phyloP scores from a whole-genome alignment of 495 filamentous ascomycete genomes.

The Aspergillus avenaceus region DNA sequence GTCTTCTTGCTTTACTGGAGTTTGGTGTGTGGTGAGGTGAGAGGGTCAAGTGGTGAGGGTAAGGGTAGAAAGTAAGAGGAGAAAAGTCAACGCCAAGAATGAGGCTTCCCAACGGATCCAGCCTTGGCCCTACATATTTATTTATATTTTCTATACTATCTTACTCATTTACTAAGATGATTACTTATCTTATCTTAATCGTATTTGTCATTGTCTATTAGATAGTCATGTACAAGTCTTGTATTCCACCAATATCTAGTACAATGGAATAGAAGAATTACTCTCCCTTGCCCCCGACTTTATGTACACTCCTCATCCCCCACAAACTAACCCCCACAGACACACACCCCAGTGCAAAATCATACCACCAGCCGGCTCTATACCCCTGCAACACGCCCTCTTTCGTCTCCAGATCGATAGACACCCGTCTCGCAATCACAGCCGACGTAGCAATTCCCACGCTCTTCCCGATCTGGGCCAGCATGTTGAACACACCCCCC shows the following conservation, averaged over 20 bases:
- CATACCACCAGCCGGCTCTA: slow-evolving; percentile 48
- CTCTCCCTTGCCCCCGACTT: no score
- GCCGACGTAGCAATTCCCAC: slow-evolving; percentile 48
- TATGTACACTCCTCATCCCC: slow-evolving; percentile 33
- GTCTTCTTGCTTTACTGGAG: not conserved
- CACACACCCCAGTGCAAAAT: slow-evolving; percentile 38
- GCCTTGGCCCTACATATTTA: no score
- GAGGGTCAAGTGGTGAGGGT: not conserved
- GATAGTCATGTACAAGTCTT: no score
- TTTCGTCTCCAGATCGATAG: slow-evolving; percentile 18
- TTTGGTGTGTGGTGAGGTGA: slow-evolving; percentile 6
- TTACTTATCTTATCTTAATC: no score
- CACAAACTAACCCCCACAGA: slow-evolving; percentile 32
- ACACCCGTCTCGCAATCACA: slow-evolving; percentile 43
- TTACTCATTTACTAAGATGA: no score
- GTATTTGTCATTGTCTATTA: no score
- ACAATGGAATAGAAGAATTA: no score
- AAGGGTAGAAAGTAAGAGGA: not conserved
- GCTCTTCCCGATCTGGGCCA: slow-evolving; percentile 49
- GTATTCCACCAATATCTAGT: no score
- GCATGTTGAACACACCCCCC: slow-evolving; percentile 55
- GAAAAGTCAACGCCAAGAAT: not conserved
- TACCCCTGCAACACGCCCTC: slow-evolving; percentile 44
- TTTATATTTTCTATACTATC: no score
- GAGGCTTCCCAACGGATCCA: not conserved